Evolutionary conservation across 805 yeast species (phyloP), one percentile per base, ranked within the genome.

Genomic region (Suhomyces sp.): DNA sequence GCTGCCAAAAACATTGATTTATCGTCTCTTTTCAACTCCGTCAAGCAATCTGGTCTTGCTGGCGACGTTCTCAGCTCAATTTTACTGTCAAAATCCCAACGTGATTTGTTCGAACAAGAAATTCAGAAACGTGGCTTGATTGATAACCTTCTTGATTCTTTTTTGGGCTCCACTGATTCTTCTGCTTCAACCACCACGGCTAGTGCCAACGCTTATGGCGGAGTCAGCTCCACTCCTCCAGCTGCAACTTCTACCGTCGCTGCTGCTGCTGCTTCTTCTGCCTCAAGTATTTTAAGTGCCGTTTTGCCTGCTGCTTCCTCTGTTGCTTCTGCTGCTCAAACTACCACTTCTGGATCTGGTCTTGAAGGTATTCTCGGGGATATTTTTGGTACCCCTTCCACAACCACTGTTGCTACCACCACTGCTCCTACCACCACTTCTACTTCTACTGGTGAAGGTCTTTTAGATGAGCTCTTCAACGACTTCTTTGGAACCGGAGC

Each of bases 31-130:
- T 66, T 58, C 53, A 53, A 53, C 17, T 53, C 62, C 13, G 57
- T 69, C 44, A 67, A 66, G 51, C 59, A 60, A 43, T 66, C 71
- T 33, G 71, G 67, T 20, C 48, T 63, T 43, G 60, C 60, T 43
- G 52, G 53, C 37, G 51, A 52, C 2, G 33, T 63, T 10, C 57
- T 64, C 51, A 21, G 27, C n/a, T 43, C 43, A 9, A 40, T 53
- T 9, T 48, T 59, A 43, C 43, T 21, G n/a, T 17, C 20, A 4
- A 40, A 25, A 20, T 27, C 41, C 25, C 44, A 31, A 31, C 45
- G 27, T 33, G 48, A n/a, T 20, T n/a, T 33, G 37, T 49, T 49
- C 9, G 15, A 40, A 8, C 25, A 25, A 22, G 47, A 43, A 35
- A 17, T 47, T 9, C 13, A 31, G 10, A 47, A 40, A 17, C 29